These are phyloP conservation scores for Corchorus olitorius DNA, from an alignment of 345 rosid genomes.

Conservation along the genomic window DNA sequence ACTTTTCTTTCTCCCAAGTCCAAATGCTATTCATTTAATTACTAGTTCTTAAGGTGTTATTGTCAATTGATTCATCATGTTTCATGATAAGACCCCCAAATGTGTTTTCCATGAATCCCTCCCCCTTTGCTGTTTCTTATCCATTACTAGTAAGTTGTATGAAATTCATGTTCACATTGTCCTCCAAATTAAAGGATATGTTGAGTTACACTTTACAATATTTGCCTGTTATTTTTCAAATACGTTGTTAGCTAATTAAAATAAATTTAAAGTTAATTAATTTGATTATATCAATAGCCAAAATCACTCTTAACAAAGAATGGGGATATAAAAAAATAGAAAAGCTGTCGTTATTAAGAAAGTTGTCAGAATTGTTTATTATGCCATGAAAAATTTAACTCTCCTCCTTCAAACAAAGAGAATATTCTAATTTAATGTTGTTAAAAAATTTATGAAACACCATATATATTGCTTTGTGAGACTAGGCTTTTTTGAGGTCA, in stretches of 20 bases:
- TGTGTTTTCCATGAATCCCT: neutral
- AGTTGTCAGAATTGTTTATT: neutral
- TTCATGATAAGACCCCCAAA: neutral
- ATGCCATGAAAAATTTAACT: neutral
- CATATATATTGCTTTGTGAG: neutral
- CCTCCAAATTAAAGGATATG: too few species aligned
- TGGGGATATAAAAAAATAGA: neutral
- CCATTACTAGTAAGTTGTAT: neutral
- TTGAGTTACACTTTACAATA: too few species aligned
- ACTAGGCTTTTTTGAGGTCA: neutral
- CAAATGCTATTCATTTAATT: neutral
- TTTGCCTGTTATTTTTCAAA: neutral
- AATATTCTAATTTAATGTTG: constrained; percentile 29
- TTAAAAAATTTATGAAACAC: constrained; percentile 3
- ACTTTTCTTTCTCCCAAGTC: neutral
- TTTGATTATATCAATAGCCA: neutral
- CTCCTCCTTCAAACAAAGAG: constrained; percentile 23
- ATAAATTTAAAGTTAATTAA: neutral
- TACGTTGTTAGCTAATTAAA: too few species aligned
- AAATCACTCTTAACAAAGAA: neutral
- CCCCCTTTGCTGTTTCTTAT: neutral
- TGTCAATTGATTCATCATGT: neutral
- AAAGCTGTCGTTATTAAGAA: neutral
- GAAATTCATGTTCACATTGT: neutral
- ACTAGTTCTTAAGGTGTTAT: neutral